These are phyloP conservation scores for Cytospora chrysosperma DNA, from an alignment of 2,329 filamentous ascomycete genomes.

Conservation along the genomic window DNA sequence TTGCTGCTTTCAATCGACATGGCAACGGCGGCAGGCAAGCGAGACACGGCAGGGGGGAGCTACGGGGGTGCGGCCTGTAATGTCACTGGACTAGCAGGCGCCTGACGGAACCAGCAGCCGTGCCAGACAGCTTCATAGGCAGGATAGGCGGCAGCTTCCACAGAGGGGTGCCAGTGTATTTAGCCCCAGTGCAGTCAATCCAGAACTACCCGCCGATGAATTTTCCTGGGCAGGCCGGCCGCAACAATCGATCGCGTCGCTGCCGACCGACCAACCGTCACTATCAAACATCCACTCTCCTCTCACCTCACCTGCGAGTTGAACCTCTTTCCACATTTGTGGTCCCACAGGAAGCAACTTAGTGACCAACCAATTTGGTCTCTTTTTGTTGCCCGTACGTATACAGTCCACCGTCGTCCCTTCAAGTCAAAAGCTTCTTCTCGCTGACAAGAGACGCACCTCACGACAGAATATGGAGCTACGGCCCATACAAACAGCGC, in stretches of 20 bases:
- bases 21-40: background rate
- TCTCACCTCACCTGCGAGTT: background rate
- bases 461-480: constrained; percentile 20
- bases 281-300: background rate
- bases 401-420: background rate
- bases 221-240: background rate
- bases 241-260: background rate
- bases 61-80: background rate
- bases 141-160: too few species aligned
- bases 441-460: background rate
- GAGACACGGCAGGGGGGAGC: background rate
- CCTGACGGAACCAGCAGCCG: background rate
- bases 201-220: background rate
- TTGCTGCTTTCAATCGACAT: background rate
- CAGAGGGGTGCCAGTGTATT: background rate
- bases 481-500: constrained; percentile 15
- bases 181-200: background rate
- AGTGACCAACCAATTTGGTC: background rate
- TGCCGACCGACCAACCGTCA: background rate
- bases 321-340: background rate
- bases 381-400: background rate
- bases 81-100: background rate
- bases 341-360: background rate
- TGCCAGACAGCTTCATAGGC: too few species aligned
- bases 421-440: background rate